These are phyloP conservation scores for Phaffomyces antillensis DNA, from an alignment of 805 yeast genomes.

Conservation along the genomic window DNA sequence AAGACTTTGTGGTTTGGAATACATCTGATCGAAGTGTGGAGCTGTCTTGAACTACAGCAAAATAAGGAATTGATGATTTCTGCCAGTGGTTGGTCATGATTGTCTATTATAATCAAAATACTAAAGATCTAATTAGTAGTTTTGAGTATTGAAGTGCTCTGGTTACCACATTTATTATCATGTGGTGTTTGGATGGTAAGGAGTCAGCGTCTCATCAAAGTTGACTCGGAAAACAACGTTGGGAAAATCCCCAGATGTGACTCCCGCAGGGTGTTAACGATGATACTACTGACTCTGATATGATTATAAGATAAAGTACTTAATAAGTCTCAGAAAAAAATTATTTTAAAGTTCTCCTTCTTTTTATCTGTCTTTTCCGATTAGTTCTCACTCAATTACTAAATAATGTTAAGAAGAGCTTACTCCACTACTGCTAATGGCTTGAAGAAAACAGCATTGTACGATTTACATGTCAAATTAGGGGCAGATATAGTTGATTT, in stretches of 20 bases:
- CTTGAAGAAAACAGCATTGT: slow-evolving; percentile 59
- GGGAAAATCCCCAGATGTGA: no score
- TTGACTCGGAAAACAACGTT: no score
- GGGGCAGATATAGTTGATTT: slow-evolving; percentile 93
- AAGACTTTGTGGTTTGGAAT: background rate
- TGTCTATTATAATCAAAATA: no score
- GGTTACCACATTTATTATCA: no score
- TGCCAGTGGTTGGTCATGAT: slow-evolving; percentile 13
- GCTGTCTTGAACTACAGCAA: slow-evolving; percentile 16
- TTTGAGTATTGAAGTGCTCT: no score
- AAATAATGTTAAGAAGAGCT: slow-evolving; percentile 16
- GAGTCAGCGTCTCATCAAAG: background rate
- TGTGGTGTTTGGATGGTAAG: no score
- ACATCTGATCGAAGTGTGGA: background rate
- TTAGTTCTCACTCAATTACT: background rate
- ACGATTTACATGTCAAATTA: slow-evolving; percentile 66
- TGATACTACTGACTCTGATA: background rate
- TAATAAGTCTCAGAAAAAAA: no score
- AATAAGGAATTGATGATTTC: slow-evolving; percentile 19
- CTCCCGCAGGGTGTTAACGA: no score
- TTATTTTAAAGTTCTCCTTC: background rate
- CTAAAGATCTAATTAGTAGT: no score
- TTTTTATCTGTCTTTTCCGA: no score
- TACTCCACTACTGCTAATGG: slow-evolving; percentile 19
- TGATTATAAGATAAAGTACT: background rate